Evolutionary conservation across 768 basidiomycete genomes (phyloP), one percentile per base, ranked within the genome.

Genomic region (Megacollybia marginata): DNA sequence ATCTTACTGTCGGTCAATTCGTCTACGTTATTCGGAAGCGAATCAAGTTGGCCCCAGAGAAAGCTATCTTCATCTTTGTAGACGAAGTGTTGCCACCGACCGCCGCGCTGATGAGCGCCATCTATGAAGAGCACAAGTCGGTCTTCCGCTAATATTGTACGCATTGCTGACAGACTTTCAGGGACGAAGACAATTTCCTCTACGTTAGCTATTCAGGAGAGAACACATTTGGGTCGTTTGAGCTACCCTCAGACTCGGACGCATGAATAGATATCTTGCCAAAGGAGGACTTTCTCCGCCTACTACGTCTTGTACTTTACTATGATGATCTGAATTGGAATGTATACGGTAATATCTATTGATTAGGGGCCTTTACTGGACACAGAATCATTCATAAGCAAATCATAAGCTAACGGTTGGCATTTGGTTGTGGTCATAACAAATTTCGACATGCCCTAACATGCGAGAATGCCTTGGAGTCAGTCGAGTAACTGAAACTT

Each of bases 21-120:
- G 96, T 99, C 50, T 99, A 99, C 67, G 96, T 99, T 33, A 99
- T 99, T 65, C 86, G 96, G 62, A 99, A 99, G 78, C 88, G 96
- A 54, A 99, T 98, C 86, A 98, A 99, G 83, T 82, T 99, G 50
- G 90, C 93, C 19, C 94, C 96, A 32, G 96, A 99, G 82, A 97
- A 97, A 73, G 96, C 96, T 34, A 99, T 99, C 72, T 99, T 98
- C 75, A 97, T 99, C 69, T 99, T 98, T 61, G 96, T 99, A 47
- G 93, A 99, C 59, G 96, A 99, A 67, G 93, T 98, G 48, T 78
- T 99, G 28, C 96, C 96, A 42, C 96, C 96, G 40, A 98, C 96
- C 1, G 96, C 95, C 12, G 94, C 95, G 2, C 74, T 98, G 45
- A 99, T 99, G 96, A 93, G 91, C 61, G 85, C 92, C 49, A 97